phyloP scores from a whole-genome alignment of 1,284 basidiomycete species.

The Salmacisia buchloeana region DNA sequence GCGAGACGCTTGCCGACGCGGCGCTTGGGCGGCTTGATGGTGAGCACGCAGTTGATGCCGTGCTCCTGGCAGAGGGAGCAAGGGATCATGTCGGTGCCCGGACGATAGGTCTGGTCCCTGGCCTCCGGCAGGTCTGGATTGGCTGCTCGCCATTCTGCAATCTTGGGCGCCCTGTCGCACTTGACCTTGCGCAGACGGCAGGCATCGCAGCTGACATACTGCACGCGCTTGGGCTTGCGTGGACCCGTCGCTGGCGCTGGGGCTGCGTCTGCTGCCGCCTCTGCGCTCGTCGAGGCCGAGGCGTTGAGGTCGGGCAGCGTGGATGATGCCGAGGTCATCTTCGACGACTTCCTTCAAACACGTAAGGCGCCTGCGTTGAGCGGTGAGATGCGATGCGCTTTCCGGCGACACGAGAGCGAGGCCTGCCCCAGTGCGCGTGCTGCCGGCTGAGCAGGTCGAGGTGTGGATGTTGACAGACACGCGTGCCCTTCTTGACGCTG shows the following conservation, averaged over 20 bases:
- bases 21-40: neutral
- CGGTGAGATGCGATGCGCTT: no score
- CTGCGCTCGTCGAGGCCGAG: neutral
- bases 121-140: neutral
- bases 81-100: neutral
- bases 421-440: no score
- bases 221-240: slow-evolving; percentile 1
- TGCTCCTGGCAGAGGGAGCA: neutral
- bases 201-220: slow-evolving; percentile 5
- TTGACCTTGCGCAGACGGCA: slow-evolving; percentile 1
- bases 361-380: no score
- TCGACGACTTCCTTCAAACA: no score
- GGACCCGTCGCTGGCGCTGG: neutral
- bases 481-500: no score
- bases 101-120: neutral
- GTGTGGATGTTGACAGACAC: no score
- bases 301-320: neutral
- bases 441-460: no score
- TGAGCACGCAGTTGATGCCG: neutral
- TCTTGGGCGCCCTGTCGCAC: neutral
- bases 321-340: neutral
- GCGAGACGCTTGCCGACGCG: neutral
- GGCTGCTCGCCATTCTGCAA: neutral
- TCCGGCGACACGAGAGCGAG: no score
- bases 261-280: neutral